phyloP scores from a whole-genome alignment of 352 stramenopile genomes.

The Phytophthora litchii region DNA sequence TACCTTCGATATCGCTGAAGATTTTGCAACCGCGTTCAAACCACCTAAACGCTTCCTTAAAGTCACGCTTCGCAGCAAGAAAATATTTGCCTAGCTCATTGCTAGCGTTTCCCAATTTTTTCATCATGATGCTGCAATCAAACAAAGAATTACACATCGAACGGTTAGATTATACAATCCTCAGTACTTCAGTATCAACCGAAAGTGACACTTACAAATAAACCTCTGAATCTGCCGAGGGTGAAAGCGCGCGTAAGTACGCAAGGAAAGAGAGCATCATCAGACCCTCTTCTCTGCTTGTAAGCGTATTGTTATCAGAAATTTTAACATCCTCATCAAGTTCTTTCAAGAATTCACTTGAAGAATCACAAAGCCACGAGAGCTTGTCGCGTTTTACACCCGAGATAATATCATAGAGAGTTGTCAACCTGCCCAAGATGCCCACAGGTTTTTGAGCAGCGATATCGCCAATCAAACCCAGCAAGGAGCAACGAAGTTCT shows the following conservation, averaged over 20 bases:
- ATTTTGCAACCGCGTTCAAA: conserved; percentile 82
- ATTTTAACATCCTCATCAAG: conserved; percentile 7
- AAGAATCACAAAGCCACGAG: conserved; percentile 8
- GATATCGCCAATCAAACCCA: conserved; percentile 76
- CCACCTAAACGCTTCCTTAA: conserved; percentile 70
- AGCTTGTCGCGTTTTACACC: conserved; percentile 47
- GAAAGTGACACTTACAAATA: conserved; percentile 72
- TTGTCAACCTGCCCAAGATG: conserved; percentile 28
- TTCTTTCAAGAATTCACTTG: conserved; percentile 17
- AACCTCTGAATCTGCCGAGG: conserved; percentile 69
- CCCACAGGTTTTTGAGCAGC: conserved; percentile 48
- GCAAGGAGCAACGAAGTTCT: conserved; percentile 66
- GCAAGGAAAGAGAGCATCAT: conserved; percentile 65
- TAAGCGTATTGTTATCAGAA: conserved; percentile 9
- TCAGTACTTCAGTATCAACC: background rate
- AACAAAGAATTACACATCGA: conserved; percentile 12
- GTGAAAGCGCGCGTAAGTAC: conserved; percentile 69
- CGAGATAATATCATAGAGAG: conserved; percentile 55
- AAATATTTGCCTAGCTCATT: conserved; percentile 87
- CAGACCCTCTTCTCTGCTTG: conserved; percentile 34
- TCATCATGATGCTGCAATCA: conserved; percentile 74
- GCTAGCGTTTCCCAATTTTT: conserved; percentile 86
- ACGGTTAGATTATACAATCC: conserved; percentile 18
- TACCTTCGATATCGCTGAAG: conserved; percentile 85
- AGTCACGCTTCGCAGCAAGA: conserved; percentile 45